Percentiles rank a stretch among this genome's conserved stretches.
Evolutionary conservation across 2,329 filamentous ascomycete species (phyloP).

Genomic region (Graphilbum fragrans): DNA sequence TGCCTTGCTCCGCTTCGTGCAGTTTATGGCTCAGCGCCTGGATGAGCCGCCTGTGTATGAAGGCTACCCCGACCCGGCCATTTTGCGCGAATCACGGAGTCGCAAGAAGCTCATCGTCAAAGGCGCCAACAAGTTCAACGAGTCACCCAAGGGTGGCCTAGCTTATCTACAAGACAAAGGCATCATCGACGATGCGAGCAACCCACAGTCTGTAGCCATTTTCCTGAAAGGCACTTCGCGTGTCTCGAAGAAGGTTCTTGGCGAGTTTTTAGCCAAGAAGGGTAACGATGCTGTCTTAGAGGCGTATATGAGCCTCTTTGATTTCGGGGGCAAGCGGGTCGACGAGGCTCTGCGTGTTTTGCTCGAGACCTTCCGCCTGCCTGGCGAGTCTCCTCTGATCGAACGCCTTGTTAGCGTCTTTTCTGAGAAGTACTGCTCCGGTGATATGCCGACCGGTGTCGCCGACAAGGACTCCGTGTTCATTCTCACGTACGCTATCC

Average conservation of each 20-base stretch:
- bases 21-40: slow-evolving; percentile 80
- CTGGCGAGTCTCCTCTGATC: slow-evolving; percentile 86
- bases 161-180: slow-evolving; percentile 76
- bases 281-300: slow-evolving; percentile 76
- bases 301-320: slow-evolving; percentile 76
- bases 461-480: slow-evolving; percentile 81
- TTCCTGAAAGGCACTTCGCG: slow-evolving; percentile 83
- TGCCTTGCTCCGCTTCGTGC: slow-evolving; percentile 78
- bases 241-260: slow-evolving; percentile 80
- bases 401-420: slow-evolving; percentile 85
- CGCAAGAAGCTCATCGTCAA: slow-evolving; percentile 83
- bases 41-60: slow-evolving; percentile 54
- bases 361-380: slow-evolving; percentile 85
- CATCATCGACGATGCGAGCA: slow-evolving; percentile 64
- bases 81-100: slow-evolving; percentile 58
- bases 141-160: slow-evolving; percentile 80
- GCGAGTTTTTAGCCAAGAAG: slow-evolving; percentile 86
- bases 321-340: slow-evolving; percentile 75
- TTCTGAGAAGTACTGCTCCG: slow-evolving; percentile 69
- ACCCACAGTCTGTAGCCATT: slow-evolving; percentile 67
- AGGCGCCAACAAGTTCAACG: slow-evolving; percentile 86
- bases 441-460: slow-evolving; percentile 59
- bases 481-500: slow-evolving; percentile 87
- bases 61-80: slow-evolving; percentile 52
- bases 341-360: slow-evolving; percentile 81